Evolutionary conservation across 2,329 filamentous ascomycete genomes (phyloP).

Genomic region (Endothia cerciana): DNA sequence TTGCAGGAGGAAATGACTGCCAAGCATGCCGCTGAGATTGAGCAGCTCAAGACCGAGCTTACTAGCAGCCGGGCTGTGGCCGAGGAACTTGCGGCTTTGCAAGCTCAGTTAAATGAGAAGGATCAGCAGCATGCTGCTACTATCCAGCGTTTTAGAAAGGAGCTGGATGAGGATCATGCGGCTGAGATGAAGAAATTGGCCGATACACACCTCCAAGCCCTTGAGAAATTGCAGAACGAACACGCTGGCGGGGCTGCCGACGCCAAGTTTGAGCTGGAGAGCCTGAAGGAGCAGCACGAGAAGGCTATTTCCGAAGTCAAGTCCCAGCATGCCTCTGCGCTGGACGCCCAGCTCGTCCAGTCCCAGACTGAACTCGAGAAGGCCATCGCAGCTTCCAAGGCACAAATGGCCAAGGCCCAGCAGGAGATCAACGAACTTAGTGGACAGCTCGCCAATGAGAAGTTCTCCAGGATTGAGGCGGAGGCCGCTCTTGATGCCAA

Average conservation of each 20-base stretch:
- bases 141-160: conserved; percentile 47
- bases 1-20: conserved; percentile 24
- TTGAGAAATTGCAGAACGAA: conserved; percentile 47
- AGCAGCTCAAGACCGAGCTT: conserved; percentile 42
- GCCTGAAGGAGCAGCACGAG: conserved; percentile 37
- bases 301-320: conserved; percentile 50
- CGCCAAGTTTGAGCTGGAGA: conserved; percentile 45
- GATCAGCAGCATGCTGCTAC: conserved; percentile 40
- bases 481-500: conserved; percentile 65
- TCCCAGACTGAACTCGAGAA: conserved; percentile 43
- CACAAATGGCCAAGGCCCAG: conserved; percentile 49
- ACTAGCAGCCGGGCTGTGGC: conserved; percentile 38
- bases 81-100: conserved; percentile 37
- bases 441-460: conserved; percentile 60
- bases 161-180: conserved; percentile 46
- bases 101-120: conserved; percentile 40
- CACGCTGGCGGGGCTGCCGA: conserved; percentile 36
- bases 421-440: conserved; percentile 54
- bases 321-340: conserved; percentile 42
- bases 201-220: conserved; percentile 45
- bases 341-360: conserved; percentile 41
- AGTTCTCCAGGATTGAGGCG: conserved; percentile 63
- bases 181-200: conserved; percentile 53
- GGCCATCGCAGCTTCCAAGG: conserved; percentile 43
- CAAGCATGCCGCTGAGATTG: conserved; percentile 42